A percentile compares a stretch with the other conserved stretches of the same genome.
Evolutionary conservation across 768 basidiomycete species (phyloP).

Genomic region (Paxillus ammoniavirescens): DNA sequence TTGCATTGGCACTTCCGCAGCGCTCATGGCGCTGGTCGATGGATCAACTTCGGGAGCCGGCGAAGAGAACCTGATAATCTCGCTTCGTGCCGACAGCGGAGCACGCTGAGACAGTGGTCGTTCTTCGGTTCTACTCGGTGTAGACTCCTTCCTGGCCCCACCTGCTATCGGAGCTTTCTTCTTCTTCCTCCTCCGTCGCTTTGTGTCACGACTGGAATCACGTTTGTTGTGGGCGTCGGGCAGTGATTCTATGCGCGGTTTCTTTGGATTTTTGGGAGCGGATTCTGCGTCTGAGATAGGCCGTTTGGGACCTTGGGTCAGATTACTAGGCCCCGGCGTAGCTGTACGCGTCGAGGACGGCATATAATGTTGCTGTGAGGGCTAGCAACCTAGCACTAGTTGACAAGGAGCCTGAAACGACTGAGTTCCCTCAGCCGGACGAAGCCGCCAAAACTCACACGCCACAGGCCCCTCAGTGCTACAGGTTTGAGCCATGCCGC

Average conservation of each 20-base stretch:
- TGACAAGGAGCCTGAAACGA: background rate
- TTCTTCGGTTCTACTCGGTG: conserved; percentile 7
- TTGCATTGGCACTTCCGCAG: background rate
- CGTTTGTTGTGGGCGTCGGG: conserved; percentile 7
- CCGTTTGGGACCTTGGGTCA: conserved; percentile 11
- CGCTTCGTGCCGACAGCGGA: conserved; percentile 23
- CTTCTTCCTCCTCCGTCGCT: conserved; percentile 27
- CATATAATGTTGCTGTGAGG: conserved; percentile 12
- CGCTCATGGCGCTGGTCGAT: background rate
- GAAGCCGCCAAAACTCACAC: conserved; percentile 18
- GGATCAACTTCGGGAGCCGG: conserved; percentile 11
- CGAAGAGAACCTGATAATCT: conserved; percentile 27
- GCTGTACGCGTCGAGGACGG: conserved; percentile 21
- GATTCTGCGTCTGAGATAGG: conserved; percentile 25
- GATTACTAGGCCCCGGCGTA: conserved; percentile 14
- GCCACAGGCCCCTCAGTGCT: conserved; percentile 40
- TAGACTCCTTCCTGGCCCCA: conserved; percentile 8
- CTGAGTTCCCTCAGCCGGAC: background rate
- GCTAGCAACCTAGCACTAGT: background rate
- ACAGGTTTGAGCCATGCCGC: too few relatives aligned
- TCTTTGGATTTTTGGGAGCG: conserved; percentile 21
- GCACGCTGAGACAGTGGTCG: conserved; percentile 6
- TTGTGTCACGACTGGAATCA: conserved; percentile 23
- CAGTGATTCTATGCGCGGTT: conserved; percentile 19
- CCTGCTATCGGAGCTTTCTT: conserved; percentile 26